Percentiles rank a stretch among this genome's conserved stretches.
phyloP scores from a whole-genome alignment of 225 moss, liverwort and hornwort species.

The Rhytidiadelphus loreus region DNA sequence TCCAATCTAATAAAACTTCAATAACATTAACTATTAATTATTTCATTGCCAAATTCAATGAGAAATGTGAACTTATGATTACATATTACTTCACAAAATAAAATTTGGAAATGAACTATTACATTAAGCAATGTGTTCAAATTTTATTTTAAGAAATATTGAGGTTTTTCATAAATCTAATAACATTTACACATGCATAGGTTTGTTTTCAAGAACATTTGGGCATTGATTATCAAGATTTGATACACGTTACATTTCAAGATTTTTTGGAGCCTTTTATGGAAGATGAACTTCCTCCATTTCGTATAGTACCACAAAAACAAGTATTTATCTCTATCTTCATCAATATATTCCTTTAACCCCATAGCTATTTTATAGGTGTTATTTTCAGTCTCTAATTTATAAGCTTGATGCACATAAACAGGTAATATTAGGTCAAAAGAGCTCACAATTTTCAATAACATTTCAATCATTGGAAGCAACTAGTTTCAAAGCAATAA shows the following conservation, averaged over 20 bases:
- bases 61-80: not conserved
- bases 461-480: slow-evolving; percentile 28
- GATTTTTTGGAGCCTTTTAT: slow-evolving; percentile 40
- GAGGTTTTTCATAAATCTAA: not conserved
- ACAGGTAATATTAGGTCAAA: slow-evolving; percentile 69
- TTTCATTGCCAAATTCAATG: not conserved
- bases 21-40: not conserved
- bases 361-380: rapidly evolving
- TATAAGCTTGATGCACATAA: not conserved
- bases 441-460: slow-evolving; percentile 61
- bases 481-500: slow-evolving; percentile 31
- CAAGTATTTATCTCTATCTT: not conserved
- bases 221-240: slow-evolving; percentile 39
- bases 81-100: not conserved
- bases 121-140: not conserved
- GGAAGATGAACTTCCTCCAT: not conserved
- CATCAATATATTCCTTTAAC: no score
- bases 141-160: not conserved
- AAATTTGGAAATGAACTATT: not conserved
- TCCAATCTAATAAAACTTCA: not conserved
- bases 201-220: slow-evolving; percentile 62
- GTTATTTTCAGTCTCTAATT: not conserved
- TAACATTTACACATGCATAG: not conserved
- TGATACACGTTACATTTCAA: slow-evolving; percentile 50
- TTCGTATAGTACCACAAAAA: slow-evolving; percentile 42